Conservation (phyloP, 306 rosid genomes). For the Phaseolus lunatus region DNA sequence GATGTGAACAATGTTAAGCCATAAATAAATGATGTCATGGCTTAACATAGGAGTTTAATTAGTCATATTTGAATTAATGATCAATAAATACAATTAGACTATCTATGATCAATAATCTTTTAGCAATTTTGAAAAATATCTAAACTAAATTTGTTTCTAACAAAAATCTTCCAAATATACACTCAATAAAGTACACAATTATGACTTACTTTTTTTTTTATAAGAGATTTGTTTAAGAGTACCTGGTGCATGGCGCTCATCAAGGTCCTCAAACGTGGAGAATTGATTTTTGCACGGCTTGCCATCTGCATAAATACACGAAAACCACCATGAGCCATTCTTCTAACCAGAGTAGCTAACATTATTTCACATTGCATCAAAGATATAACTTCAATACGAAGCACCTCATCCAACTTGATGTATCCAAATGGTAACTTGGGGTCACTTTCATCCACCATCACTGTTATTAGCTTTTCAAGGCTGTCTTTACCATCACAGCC, state of each 20-base stretch:
- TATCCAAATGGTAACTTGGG: slow-evolving; percentile 83
- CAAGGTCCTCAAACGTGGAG: slow-evolving; percentile 74
- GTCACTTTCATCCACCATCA: slow-evolving; percentile 92
- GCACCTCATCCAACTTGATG: slow-evolving; percentile 92
- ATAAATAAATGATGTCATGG: slow-evolving; percentile 37
- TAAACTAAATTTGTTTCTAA: slow-evolving; percentile 17
- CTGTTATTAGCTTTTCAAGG: slow-evolving; percentile 77
- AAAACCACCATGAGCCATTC: slow-evolving; percentile 4
- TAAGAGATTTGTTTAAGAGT: slow-evolving; percentile 1
- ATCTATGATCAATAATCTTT: slow-evolving; percentile 13
- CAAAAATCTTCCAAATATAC: slow-evolving; percentile 20
- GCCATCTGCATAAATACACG: slow-evolving; percentile 66
- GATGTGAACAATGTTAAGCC: slow-evolving; percentile 10
- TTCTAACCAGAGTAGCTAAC: slow-evolving; percentile 22
- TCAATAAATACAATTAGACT: background rate
- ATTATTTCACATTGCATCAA: slow-evolving; percentile 27
- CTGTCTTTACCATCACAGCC: slow-evolving; percentile 63
- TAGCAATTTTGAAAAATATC: slow-evolving; percentile 12
- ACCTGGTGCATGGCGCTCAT: slow-evolving; percentile 77
- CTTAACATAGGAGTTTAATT: background rate
- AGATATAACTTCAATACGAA: slow-evolving; percentile 28
- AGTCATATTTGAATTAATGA: slow-evolving; percentile 7
- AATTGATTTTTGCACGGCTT: slow-evolving; percentile 86
- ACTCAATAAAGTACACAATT: slow-evolving; percentile 8
- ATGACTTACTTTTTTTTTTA: slow-evolving; percentile 11